Evolutionary conservation across 2,329 filamentous ascomycete species (phyloP), one percentile per base, ranked within the genome.

Genomic region (Diaporthe nobilis): DNA sequence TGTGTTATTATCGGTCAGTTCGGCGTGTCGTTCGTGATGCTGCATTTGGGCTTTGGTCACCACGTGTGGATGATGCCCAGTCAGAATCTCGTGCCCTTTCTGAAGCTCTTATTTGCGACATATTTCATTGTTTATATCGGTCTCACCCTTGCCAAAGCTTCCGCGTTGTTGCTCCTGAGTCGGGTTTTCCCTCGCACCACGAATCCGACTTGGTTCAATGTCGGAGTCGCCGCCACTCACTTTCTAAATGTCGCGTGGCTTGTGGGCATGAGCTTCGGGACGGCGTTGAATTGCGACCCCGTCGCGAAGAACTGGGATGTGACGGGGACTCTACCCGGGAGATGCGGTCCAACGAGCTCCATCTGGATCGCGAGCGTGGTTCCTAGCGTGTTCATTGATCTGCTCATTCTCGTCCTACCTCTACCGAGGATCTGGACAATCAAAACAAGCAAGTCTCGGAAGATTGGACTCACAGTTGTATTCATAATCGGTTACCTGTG

Each of bases 401-500:
- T 79, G 12, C 37, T 78, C 15, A 78, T 79, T 34, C 44, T 80
- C 3, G 25, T 79, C 2, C 60, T 78, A 6, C 79, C 79, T 1
- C 1, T 80, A 12, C 79, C 79, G 0, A 77, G 73, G 25, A 51
- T 80, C 9, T 78, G 76, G 78, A 28, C 39, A 1, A 71, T 80
- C n/a, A 70, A 78, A 15, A 78, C 73, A 15, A 76, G 67, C 31
- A 3, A 9, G 1, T 72, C 44, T 17, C 61, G 58, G 22, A 80
- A 77, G n/a, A 15, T 67, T 6, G 77, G 75, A 17, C 72, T 78
- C 25, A 71, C 37, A 2, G 28, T 77, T 5, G 73, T 75, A 7
- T 80, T 80, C n/a, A 20, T 74, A 2, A 44, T 79, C 3, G 78
- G 78, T 15, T 78, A 79, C n/a, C 58, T 42, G 78, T 78, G 71